phyloP scores from a whole-genome alignment of 2,329 filamentous ascomycete species.

The Diaporthe destruens region DNA sequence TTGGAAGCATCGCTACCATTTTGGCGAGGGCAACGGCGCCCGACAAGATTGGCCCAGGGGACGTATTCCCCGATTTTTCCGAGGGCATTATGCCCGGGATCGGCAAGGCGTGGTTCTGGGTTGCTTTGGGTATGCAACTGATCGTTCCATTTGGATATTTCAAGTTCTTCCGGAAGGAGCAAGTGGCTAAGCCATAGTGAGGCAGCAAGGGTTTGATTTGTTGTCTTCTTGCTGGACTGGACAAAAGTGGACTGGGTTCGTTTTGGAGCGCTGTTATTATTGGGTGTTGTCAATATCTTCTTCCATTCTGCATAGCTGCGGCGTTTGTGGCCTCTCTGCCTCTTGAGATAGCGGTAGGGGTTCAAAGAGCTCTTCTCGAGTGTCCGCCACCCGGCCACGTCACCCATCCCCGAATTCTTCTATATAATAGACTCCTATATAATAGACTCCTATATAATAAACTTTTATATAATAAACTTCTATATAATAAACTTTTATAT shows the following conservation, averaged over 20 bases:
- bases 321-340: background rate
- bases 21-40: constrained; percentile 71
- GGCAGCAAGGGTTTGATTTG: background rate
- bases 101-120: constrained; percentile 70
- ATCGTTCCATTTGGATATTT: constrained; percentile 69
- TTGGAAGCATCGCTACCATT: constrained; percentile 73
- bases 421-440: no score
- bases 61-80: constrained; percentile 72
- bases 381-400: background rate
- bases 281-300: background rate
- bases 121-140: constrained; percentile 68
- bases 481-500: no score
- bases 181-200: constrained; percentile 64
- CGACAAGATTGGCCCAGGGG: constrained; percentile 70
- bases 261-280: background rate
- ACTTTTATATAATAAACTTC: no score
- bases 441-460: no score
- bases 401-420: background rate
- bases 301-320: constrained; percentile 10
- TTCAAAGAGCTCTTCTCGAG: background rate
- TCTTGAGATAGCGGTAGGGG: background rate
- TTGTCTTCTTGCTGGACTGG: background rate
- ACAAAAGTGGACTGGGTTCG: no score
- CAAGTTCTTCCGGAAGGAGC: constrained; percentile 69
- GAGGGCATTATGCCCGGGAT: constrained; percentile 60